Evolutionary conservation across 331 rosid genomes (phyloP).

Genomic region (Stylosanthes scabra): DNA sequence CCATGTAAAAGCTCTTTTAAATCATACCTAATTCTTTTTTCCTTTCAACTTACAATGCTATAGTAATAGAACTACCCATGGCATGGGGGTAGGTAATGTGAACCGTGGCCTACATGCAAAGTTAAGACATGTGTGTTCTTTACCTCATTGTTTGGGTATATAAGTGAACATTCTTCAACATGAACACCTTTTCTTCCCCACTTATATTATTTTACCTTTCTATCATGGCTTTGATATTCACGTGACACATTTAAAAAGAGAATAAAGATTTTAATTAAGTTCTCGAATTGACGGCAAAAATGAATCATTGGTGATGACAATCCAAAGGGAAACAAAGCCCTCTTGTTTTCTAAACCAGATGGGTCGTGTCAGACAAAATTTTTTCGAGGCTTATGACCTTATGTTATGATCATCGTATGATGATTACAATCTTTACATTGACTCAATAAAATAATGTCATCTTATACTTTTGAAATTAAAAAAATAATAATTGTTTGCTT

Average conservation of each 20-base stretch:
- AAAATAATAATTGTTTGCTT: too few species aligned
- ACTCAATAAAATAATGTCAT: not conserved
- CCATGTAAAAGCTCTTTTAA: not conserved
- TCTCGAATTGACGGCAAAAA: not conserved
- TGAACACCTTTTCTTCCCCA: not conserved
- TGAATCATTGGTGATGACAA: not conserved
- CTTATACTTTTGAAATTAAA: too few species aligned
- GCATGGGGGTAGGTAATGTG: not conserved
- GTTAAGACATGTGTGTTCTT: conserved; percentile 11
- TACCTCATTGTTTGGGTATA: conserved; percentile 17
- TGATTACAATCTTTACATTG: not conserved
- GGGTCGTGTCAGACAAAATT: not conserved
- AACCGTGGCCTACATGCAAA: conserved; percentile 7
- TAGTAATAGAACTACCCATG: not conserved
- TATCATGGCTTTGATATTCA: conserved; percentile 23
- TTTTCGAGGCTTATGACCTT: conserved; percentile 2
- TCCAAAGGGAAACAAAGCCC: not conserved
- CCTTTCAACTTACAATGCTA: not conserved
- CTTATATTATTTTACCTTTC: not conserved
- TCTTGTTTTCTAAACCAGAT: conserved; percentile 5
- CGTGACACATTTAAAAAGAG: conserved; percentile 9
- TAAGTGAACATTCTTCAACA: conserved; percentile 14
- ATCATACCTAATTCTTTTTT: not conserved
- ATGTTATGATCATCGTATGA: not conserved
- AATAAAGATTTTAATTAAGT: not conserved